Evolutionary conservation across 1,284 basidiomycete genomes (phyloP).

Genomic region (Kalmanozyma brasiliensis): DNA sequence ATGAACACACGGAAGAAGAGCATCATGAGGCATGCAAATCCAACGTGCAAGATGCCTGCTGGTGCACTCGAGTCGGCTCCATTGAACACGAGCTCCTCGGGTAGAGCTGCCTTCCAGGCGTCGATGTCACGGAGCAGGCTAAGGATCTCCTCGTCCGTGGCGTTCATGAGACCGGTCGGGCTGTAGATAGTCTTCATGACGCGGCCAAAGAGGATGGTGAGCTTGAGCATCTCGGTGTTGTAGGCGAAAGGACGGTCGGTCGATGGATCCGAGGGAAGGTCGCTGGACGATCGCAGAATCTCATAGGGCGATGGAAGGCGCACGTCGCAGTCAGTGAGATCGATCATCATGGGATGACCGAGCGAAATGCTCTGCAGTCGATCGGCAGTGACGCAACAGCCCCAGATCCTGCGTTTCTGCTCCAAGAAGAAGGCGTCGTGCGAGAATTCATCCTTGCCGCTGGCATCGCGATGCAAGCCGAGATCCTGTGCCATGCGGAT

Average conservation of each 20-base stretch:
- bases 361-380: constrained; percentile 56
- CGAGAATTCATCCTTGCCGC: constrained; percentile 55
- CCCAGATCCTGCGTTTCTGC: constrained; percentile 63
- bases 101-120: constrained; percentile 56
- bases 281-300: constrained; percentile 53
- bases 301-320: constrained; percentile 61
- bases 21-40: constrained; percentile 57
- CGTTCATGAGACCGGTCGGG: constrained; percentile 64
- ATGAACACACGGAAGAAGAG: constrained; percentile 65
- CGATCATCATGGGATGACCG: constrained; percentile 61
- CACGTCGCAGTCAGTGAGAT: constrained; percentile 64
- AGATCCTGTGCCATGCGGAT: constrained; percentile 65
- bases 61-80: constrained; percentile 48
- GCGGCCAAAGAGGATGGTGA: constrained; percentile 63
- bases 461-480: constrained; percentile 61
- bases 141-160: constrained; percentile 61
- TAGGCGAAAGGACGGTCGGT: constrained; percentile 58
- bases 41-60: constrained; percentile 59
- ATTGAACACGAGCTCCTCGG: constrained; percentile 47
- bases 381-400: constrained; percentile 63
- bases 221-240: constrained; percentile 66
- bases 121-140: constrained; percentile 62
- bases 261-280: constrained; percentile 45
- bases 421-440: constrained; percentile 60
- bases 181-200: constrained; percentile 66